Evolutionary conservation across 176 grass and related monocot genomes (phyloP).

Genomic region (Chrysopogon serrulatus): DNA sequence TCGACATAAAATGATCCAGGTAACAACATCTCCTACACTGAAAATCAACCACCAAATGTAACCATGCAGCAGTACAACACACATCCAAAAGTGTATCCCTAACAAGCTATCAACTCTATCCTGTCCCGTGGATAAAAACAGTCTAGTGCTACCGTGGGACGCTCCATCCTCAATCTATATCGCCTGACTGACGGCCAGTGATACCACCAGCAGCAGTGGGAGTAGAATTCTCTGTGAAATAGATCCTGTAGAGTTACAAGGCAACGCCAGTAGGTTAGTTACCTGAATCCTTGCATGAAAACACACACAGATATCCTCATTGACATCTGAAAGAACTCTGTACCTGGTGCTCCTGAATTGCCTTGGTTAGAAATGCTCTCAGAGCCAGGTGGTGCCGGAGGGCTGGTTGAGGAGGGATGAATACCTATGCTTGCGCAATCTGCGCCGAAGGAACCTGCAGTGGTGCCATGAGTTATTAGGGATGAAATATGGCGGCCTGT

Average conservation of each 20-base stretch:
- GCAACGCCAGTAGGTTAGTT: neutral
- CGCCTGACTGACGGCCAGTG: neutral
- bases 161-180: neutral
- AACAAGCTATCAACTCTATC: constrained; percentile 28
- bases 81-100: constrained; percentile 4
- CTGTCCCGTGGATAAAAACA: constrained; percentile 16
- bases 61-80: neutral
- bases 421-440: constrained; percentile 65
- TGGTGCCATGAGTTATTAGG: neutral
- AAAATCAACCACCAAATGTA: neutral
- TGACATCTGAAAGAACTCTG: neutral
- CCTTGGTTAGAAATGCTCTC: constrained; percentile 20
- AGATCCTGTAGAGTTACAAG: neutral
- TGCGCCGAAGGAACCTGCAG: constrained; percentile 66
- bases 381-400: constrained; percentile 32
- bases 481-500: neutral
- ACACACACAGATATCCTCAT: neutral
- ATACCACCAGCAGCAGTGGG: constrained; percentile 16
- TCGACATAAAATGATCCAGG: neutral
- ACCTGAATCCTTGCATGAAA: neutral
- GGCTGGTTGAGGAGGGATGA: constrained; percentile 26
- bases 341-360: constrained; percentile 4
- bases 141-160: neutral
- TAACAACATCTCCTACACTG: neutral
- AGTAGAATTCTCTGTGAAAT: constrained; percentile 6